A percentile compares a stretch with the other conserved stretches of the same genome.
Conservation (phyloP, 2,329 filamentous ascomycete species). For the Ophiostoma ulmi region DNA sequence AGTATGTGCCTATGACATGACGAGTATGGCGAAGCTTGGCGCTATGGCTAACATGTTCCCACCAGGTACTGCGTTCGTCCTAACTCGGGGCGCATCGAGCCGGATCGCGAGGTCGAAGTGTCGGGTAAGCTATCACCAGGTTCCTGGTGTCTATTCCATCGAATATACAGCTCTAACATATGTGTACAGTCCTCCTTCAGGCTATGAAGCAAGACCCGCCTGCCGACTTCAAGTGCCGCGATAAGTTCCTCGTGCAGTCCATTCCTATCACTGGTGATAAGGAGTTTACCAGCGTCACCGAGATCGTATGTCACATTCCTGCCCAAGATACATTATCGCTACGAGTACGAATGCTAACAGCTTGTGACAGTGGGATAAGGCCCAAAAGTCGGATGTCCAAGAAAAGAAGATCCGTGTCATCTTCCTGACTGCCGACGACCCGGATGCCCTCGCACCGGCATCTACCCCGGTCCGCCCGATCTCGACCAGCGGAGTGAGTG, state of each 20-base stretch:
- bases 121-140: constrained; percentile 55
- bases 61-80: constrained; percentile 91
- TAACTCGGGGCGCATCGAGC: constrained; percentile 93
- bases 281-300: constrained; percentile 72
- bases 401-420: constrained; percentile 94
- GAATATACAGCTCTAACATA: not conserved
- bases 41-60: not conserved
- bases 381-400: constrained; percentile 69
- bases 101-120: constrained; percentile 84
- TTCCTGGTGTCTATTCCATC: too few relatives aligned
- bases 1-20: constrained; percentile 54
- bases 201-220: constrained; percentile 96
- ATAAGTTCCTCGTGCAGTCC: constrained; percentile 31
- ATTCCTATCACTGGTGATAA: constrained; percentile 69
- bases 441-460: constrained; percentile 31
- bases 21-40: not conserved
- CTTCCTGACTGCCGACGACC: constrained; percentile 63
- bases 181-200: constrained; percentile 75
- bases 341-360: not conserved
- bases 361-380: constrained; percentile 65
- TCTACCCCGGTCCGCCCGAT: constrained; percentile 32
- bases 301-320: constrained; percentile 59
- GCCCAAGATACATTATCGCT: too few relatives aligned
- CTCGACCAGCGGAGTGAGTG: constrained; percentile 30
- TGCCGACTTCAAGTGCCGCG: constrained; percentile 69